These are phyloP conservation scores for Boletus barrowsii DNA, from an alignment of 768 basidiomycete species.

Conservation along the genomic window DNA sequence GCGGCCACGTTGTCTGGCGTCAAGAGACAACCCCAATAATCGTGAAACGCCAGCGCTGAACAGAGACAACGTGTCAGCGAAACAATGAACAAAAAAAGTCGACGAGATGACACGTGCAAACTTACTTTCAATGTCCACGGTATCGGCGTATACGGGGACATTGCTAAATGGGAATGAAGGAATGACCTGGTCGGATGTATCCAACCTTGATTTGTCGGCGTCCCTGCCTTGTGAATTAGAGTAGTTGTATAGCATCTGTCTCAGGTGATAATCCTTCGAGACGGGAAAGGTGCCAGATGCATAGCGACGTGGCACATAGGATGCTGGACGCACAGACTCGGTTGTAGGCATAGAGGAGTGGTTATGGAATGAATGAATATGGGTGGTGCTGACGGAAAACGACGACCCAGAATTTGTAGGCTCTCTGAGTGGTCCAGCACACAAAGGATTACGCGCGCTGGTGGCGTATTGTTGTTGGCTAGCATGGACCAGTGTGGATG, in stretches of 20 bases:
- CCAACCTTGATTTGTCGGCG: neutral
- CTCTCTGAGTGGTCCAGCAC: slow-evolving; percentile 3
- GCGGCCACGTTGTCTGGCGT: slow-evolving; percentile 33
- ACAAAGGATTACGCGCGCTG: neutral
- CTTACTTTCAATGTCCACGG: slow-evolving; percentile 44
- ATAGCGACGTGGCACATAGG: slow-evolving; percentile 18
- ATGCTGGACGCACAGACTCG: slow-evolving; percentile 2
- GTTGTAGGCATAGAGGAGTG: slow-evolving; percentile 6
- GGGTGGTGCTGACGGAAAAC: neutral
- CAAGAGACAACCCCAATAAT: slow-evolving; percentile 33
- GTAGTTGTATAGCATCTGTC: slow-evolving; percentile 29
- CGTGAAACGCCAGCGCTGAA: slow-evolving; percentile 33
- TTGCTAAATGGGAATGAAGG: slow-evolving; percentile 31
- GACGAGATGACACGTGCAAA: neutral
- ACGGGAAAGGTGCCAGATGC: slow-evolving; percentile 30
- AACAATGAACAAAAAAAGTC: neutral
- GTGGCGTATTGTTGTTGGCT: slow-evolving; percentile 6
- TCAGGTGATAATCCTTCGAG: slow-evolving; percentile 22
- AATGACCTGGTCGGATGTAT: slow-evolving; percentile 30
- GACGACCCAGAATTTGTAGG: slow-evolving; percentile 14
- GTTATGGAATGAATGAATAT: neutral
- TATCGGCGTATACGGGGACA: slow-evolving; percentile 34
- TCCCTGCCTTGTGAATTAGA: neutral
- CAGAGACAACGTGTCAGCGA: neutral
- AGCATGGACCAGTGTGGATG: neutral